Evolutionary conservation across 768 basidiomycete species (phyloP).

Genomic region (Mycena haematopus): DNA sequence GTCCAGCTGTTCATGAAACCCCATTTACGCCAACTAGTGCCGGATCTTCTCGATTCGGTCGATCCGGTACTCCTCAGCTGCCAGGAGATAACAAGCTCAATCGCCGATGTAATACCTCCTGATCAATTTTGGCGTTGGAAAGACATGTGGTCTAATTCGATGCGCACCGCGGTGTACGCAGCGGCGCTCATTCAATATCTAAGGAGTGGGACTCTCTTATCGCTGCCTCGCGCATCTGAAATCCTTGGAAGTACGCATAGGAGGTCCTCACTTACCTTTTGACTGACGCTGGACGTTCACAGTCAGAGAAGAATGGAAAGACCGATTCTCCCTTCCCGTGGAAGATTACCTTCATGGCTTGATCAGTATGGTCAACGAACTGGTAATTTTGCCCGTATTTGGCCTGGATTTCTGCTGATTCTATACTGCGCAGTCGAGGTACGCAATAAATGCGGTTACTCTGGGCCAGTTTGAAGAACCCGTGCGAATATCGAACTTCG

Average conservation of each 20-base stretch:
- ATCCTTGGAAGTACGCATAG: slow-evolving; percentile 68
- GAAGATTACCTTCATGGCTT: slow-evolving; percentile 87
- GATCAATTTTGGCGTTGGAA: slow-evolving; percentile 88
- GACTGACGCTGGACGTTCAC: slow-evolving; percentile 6
- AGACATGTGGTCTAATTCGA: slow-evolving; percentile 78
- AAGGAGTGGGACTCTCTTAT: slow-evolving; percentile 60
- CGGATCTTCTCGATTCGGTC: slow-evolving; percentile 61
- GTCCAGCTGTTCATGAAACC: slow-evolving; percentile 18
- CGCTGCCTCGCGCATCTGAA: slow-evolving; percentile 57
- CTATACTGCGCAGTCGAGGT: slow-evolving; percentile 63
- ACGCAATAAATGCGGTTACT: slow-evolving; percentile 84
- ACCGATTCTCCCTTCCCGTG: slow-evolving; percentile 63
- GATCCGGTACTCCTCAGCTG: slow-evolving; percentile 63
- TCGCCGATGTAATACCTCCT: slow-evolving; percentile 68
- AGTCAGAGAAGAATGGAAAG: slow-evolving; percentile 78
- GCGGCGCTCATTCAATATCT: slow-evolving; percentile 73
- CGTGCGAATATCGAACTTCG: slow-evolving; percentile 76
- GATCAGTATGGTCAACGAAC: slow-evolving; percentile 79
- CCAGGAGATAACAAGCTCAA: slow-evolving; percentile 50
- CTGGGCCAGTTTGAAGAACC: slow-evolving; percentile 83
- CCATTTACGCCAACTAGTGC: slow-evolving; percentile 50
- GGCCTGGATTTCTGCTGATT: neutral
- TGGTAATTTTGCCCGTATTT: slow-evolving; percentile 53
- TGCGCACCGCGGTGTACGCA: slow-evolving; percentile 71
- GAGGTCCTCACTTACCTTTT: neutral